phyloP scores from a whole-genome alignment of 306 rosid species.

The Phaseolus lunatus region DNA sequence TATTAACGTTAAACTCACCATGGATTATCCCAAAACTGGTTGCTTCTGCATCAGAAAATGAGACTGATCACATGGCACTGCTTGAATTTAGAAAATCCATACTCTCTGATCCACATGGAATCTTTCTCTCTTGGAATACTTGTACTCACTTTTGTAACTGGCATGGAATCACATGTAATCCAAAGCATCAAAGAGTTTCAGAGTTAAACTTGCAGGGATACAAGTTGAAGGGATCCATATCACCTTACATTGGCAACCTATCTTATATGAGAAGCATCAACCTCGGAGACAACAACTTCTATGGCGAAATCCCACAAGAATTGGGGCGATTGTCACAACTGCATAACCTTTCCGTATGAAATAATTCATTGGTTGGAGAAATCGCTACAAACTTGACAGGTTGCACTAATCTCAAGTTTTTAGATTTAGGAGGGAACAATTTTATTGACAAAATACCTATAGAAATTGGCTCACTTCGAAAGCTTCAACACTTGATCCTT shows the following conservation, averaged over 20 bases:
- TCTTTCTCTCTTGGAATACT: too few species aligned
- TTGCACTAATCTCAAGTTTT: background rate
- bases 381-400: background rate
- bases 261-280: background rate
- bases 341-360: too few species aligned
- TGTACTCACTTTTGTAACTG: too few species aligned
- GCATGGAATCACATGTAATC: too few species aligned
- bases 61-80: background rate
- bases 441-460: background rate
- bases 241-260: background rate
- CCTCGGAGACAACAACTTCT: background rate
- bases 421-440: background rate
- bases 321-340: background rate
- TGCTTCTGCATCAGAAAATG: background rate
- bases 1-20: background rate
- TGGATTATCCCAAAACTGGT: background rate
- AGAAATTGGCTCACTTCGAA: background rate
- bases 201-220: too few species aligned
- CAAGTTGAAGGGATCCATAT: background rate
- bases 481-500: background rate
- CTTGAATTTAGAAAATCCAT: too few species aligned
- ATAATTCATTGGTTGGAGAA: background rate
- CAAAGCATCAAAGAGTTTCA: too few species aligned
- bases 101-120: too few species aligned
- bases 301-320: background rate